Evolutionary conservation across 1,284 basidiomycete species (phyloP).

Genomic region (Cutaneotrichosporon daszewskae): DNA sequence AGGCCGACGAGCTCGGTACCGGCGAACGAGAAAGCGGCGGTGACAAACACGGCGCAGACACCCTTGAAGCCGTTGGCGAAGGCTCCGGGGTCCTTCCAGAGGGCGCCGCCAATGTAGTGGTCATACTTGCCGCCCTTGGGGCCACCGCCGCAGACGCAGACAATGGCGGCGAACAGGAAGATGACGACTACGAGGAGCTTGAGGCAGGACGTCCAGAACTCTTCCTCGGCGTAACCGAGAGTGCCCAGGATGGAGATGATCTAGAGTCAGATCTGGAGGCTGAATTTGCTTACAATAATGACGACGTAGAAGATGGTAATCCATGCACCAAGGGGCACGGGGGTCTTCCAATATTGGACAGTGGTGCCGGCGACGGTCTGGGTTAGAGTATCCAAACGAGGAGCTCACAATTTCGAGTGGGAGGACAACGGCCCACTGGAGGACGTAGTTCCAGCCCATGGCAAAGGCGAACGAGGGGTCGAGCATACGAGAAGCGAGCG

Average conservation of each 20-base stretch:
- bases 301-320: constrained; percentile 45
- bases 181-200: too few relatives aligned
- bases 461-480: constrained; percentile 41
- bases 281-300: constrained; percentile 24
- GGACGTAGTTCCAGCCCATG: constrained; percentile 45
- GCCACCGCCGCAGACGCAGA: constrained; percentile 41
- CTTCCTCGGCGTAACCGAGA: constrained; percentile 43
- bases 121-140: constrained; percentile 33
- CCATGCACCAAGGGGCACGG: constrained; percentile 42
- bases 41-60: constrained; percentile 36
- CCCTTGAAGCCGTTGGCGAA: constrained; percentile 51
- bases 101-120: constrained; percentile 33
- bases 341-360: constrained; percentile 38
- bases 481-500: constrained; percentile 40
- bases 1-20: constrained; percentile 14
- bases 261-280: too few relatives aligned
- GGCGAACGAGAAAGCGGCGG: constrained; percentile 78
- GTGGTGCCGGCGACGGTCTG: constrained; percentile 42
- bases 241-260: constrained; percentile 30
- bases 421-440: constrained; percentile 46
- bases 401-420: constrained; percentile 43
- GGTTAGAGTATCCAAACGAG: too few relatives aligned
- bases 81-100: constrained; percentile 44
- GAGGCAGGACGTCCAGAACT: constrained; percentile 36
- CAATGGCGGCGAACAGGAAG: constrained; percentile 11